These are phyloP conservation scores for Cucumis sativus DNA, from an alignment of 306 rosid species.

Conservation along the genomic window DNA sequence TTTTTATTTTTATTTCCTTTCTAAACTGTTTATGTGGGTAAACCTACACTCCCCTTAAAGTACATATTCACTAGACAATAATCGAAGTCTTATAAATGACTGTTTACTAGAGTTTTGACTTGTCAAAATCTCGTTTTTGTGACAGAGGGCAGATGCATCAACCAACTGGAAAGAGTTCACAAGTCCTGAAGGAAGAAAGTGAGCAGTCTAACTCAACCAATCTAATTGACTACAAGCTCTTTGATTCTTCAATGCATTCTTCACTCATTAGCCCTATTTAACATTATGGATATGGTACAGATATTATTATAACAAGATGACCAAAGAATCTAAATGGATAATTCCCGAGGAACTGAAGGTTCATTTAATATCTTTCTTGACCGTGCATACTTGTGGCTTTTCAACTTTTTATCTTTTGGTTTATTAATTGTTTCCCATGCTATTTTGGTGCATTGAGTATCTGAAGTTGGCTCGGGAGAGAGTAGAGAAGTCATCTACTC, in stretches of 20 bases:
- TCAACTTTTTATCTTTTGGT: neutral
- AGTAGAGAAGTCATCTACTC: slow-evolving; percentile 39
- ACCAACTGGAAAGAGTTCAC: slow-evolving; percentile 88
- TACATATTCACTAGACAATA: neutral
- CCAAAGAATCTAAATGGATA: slow-evolving; percentile 83
- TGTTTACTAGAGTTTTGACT: slow-evolving; percentile 16
- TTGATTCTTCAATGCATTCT: slow-evolving; percentile 8
- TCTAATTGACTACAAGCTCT: neutral
- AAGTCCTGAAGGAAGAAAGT: slow-evolving; percentile 92
- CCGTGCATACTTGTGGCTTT: neutral
- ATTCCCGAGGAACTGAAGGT: slow-evolving; percentile 90
- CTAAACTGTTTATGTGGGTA: neutral
- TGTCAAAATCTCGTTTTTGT: slow-evolving; percentile 23
- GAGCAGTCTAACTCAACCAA: slow-evolving; percentile 16
- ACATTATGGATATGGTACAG: slow-evolving; percentile 32
- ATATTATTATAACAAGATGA: slow-evolving; percentile 71
- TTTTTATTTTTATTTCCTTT: neutral
- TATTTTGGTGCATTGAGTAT: slow-evolving; percentile 14
- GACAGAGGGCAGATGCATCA: slow-evolving; percentile 87
- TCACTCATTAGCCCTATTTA: slow-evolving; percentile 7
- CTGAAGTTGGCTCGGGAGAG: slow-evolving; percentile 76
- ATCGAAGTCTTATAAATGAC: neutral
- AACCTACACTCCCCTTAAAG: neutral
- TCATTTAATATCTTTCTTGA: slow-evolving; percentile 11
- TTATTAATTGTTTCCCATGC: neutral